Conservation (phyloP, 768 basidiomycete species). For the Pisolithus marmoratus region DNA sequence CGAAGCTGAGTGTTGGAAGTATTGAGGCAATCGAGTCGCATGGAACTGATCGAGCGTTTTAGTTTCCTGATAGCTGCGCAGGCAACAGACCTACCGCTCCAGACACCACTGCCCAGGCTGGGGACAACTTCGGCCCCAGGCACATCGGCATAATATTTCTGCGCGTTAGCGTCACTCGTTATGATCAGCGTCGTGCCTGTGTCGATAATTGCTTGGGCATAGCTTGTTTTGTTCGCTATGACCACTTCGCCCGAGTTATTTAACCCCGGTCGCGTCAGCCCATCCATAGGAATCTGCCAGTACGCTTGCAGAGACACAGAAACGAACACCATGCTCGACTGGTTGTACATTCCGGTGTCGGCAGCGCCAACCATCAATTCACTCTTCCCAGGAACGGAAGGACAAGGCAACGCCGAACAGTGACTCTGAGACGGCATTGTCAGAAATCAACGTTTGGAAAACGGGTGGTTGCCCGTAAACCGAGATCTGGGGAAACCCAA, state of each 20-base stretch:
- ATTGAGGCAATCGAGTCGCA: slow-evolving; percentile 24
- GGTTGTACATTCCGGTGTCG: slow-evolving; percentile 41
- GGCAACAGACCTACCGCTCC: slow-evolving; percentile 25
- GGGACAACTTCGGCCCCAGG: slow-evolving; percentile 22
- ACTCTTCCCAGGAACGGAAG: slow-evolving; percentile 31
- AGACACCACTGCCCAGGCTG: slow-evolving; percentile 27
- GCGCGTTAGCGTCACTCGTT: slow-evolving; percentile 20
- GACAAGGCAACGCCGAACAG: slow-evolving; percentile 48
- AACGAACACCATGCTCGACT: slow-evolving; percentile 33
- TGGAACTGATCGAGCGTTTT: slow-evolving; percentile 20
- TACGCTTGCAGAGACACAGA: slow-evolving; percentile 27
- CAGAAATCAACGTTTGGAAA: slow-evolving; percentile 40
- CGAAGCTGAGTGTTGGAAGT: slow-evolving; percentile 33
- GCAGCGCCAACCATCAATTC: slow-evolving; percentile 55
- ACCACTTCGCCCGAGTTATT: slow-evolving; percentile 16
- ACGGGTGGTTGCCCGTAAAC: slow-evolving; percentile 30
- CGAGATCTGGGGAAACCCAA: slow-evolving; percentile 38
- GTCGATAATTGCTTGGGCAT: slow-evolving; percentile 30
- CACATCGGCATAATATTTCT: slow-evolving; percentile 25
- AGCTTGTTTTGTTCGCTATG: slow-evolving; percentile 17
- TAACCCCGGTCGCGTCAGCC: slow-evolving; percentile 20
- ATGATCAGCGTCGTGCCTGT: slow-evolving; percentile 26
- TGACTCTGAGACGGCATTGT: slow-evolving; percentile 27
- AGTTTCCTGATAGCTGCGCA: background rate
- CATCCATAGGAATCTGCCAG: slow-evolving; percentile 34